These are phyloP conservation scores for Alectoria sarmentosa DNA, from an alignment of 495 filamentous ascomycete species.

Conservation along the genomic window DNA sequence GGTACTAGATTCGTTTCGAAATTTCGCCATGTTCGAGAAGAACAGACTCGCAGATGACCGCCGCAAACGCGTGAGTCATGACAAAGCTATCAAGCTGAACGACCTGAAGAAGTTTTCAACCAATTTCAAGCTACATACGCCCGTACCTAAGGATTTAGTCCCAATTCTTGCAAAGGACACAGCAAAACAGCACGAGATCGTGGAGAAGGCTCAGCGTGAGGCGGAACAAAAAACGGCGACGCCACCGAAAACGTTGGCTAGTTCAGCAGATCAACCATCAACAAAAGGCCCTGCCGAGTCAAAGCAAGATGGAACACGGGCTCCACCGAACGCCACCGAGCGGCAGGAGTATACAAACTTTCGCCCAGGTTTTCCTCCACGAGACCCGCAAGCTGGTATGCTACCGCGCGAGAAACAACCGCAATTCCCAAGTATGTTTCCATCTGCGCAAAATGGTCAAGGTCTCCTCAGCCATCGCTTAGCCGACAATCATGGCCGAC, in stretches of 20 bases:
- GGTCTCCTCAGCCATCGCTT: slow-evolving; percentile 49
- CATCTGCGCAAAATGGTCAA: slow-evolving; percentile 33
- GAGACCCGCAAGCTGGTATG: slow-evolving; percentile 35
- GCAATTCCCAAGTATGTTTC: slow-evolving; percentile 35
- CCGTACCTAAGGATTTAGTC: slow-evolving; percentile 85
- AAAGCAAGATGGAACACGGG: slow-evolving; percentile 29
- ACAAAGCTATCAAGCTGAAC: slow-evolving; percentile 84
- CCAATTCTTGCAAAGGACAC: slow-evolving; percentile 95
- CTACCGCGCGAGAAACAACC: slow-evolving; percentile 29
- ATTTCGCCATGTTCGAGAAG: slow-evolving; percentile 74
- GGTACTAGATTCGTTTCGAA: slow-evolving; percentile 70
- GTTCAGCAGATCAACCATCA: slow-evolving; percentile 35
- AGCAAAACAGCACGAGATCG: slow-evolving; percentile 82
- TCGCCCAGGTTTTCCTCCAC: slow-evolving; percentile 43
- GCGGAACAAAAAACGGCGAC: slow-evolving; percentile 50
- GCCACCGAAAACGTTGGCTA: slow-evolving; percentile 28
- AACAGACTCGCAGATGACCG: slow-evolving; percentile 63
- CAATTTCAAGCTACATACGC: slow-evolving; percentile 87
- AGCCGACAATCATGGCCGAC: slow-evolving; percentile 48
- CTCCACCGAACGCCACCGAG: slow-evolving; percentile 34
- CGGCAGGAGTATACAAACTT: slow-evolving; percentile 38
- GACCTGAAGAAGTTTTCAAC: slow-evolving; percentile 92
- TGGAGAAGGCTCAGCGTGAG: slow-evolving; percentile 71
- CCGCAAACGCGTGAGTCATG: slow-evolving; percentile 55
- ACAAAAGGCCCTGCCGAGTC: slow-evolving; percentile 30